A percentile compares a stretch with the other conserved stretches of the same genome.
Evolutionary conservation across 495 filamentous ascomycete genomes (phyloP).

Genomic region (Collariella sp.): DNA sequence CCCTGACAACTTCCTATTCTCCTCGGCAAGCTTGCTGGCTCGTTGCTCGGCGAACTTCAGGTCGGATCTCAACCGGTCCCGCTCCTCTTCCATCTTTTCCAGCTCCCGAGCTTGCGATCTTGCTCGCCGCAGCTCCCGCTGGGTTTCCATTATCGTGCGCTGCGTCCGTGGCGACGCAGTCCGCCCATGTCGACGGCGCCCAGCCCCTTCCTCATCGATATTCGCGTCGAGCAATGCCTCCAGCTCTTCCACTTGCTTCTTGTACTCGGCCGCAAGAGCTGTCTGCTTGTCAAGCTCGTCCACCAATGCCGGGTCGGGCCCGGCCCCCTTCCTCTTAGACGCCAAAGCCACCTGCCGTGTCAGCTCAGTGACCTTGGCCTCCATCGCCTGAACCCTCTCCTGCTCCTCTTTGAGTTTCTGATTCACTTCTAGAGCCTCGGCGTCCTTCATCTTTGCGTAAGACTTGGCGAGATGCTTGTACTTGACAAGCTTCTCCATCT

Average conservation of each 20-base stretch:
- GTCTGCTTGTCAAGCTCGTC: constrained; percentile 57
- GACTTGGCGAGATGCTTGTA: constrained; percentile 78
- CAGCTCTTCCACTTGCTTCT: constrained; percentile 56
- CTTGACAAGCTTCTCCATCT: constrained; percentile 69
- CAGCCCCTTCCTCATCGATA: constrained; percentile 30
- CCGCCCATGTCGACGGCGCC: constrained; percentile 22
- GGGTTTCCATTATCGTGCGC: constrained; percentile 37
- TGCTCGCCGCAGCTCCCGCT: constrained; percentile 39
- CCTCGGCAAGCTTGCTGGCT: constrained; percentile 33
- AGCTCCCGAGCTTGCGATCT: constrained; percentile 44
- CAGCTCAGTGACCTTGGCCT: constrained; percentile 54
- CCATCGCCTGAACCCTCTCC: constrained; percentile 40
- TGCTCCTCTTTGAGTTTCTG: constrained; percentile 62
- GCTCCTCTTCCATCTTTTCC: constrained; percentile 41
- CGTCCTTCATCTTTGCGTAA: constrained; percentile 85
- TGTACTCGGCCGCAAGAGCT: constrained; percentile 57
- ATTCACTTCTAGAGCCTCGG: constrained; percentile 60
- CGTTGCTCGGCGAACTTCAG: constrained; percentile 41
- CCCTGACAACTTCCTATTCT: constrained; percentile 38
- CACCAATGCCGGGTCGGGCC: constrained; percentile 43
- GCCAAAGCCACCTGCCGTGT: constrained; percentile 43
- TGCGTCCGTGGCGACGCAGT: constrained; percentile 39
- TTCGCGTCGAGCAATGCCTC: constrained; percentile 40
- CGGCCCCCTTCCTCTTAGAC: constrained; percentile 33
- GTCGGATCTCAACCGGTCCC: constrained; percentile 36